Base-by-base conservation (phyloP, 1,139 yeast species). In the Pneumocystis sp. region DNA sequence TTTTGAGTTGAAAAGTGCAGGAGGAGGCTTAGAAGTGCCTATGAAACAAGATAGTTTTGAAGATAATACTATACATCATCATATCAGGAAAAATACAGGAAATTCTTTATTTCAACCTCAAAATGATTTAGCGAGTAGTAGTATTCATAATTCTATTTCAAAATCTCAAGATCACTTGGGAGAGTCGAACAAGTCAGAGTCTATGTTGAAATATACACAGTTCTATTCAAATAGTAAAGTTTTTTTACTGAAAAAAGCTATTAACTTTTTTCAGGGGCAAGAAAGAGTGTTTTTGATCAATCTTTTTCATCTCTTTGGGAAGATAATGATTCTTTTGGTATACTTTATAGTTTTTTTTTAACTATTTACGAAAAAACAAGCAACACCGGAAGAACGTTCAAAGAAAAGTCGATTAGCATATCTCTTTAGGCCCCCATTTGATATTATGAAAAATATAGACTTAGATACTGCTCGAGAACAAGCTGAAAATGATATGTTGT, bases 401-500 rank as follows among this genome's bases (percentile, higher is more conserved):
- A 60, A 88, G 19, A 95, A 87, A 72, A 76, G 84, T 67, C 79
- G 95, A 66, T 78, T 93, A 65, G 96, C 96, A 4, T 81, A 81
- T 68, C 78, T 93, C 56, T 93, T 91, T 75, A 80, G 95, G 68
- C 98, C 98, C 0, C 98, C 98, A 0, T 93, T 89, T 76, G 97
- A 93, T 71, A 78, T 93, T 61, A 89, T 93, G 74, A 79, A 84
- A 29, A 83, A 82, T 68, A 70, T 84, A 17, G 83, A 82, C 67
- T 76, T 95, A 34, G 95, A 89, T 19, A 66, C 70, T 29, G 31
- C 97, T 2, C 87, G 85, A 71, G 71, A 73, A 1, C 78, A 80
- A 68, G 97, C 96, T 0, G 81, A 85, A 66, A 76, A 76, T 61
- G 80, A 79, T 65, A 78, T 82, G 67, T 89, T 86, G 75, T 91